Evolutionary conservation across 2,329 filamentous ascomycete species (phyloP).

Genomic region (Exserohilum rostratum): DNA sequence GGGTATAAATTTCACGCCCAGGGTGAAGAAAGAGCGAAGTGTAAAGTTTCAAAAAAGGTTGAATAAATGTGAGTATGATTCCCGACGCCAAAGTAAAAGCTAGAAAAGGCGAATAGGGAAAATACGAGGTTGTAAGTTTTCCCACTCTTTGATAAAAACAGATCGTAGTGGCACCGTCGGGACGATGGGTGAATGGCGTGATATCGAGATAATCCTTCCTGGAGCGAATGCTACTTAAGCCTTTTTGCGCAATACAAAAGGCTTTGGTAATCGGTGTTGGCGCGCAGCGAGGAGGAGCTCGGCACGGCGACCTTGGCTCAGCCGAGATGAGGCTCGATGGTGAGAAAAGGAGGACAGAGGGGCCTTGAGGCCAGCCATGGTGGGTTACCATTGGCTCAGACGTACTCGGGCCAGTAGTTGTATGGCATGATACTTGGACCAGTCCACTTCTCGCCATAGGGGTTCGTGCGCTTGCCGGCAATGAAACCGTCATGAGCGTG

Average conservation of each 20-base stretch:
- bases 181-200: no score
- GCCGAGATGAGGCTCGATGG: conserved; percentile 14
- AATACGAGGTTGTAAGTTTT: no score
- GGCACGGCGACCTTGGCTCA: conserved; percentile 27
- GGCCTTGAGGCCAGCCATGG: neutral
- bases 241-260: no score
- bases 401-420: conserved; percentile 59
- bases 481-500: conserved; percentile 63
- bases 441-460: conserved; percentile 61
- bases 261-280: neutral
- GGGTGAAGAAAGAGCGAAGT: neutral
- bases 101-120: no score
- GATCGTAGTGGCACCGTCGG: no score
- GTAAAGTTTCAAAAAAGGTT: no score
- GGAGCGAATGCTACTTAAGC: no score
- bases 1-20: conserved; percentile 1
- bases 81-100: no score
- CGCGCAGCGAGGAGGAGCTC: neutral
- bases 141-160: no score
- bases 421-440: conserved; percentile 57
- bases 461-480: conserved; percentile 55
- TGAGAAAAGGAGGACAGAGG: conserved; percentile 5
- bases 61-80: no score
- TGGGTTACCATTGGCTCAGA: conserved; percentile 39
- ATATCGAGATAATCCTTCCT: no score